These are phyloP conservation scores for Coriolopsis trogii DNA, from an alignment of 1,284 basidiomycete species.

Conservation along the genomic window DNA sequence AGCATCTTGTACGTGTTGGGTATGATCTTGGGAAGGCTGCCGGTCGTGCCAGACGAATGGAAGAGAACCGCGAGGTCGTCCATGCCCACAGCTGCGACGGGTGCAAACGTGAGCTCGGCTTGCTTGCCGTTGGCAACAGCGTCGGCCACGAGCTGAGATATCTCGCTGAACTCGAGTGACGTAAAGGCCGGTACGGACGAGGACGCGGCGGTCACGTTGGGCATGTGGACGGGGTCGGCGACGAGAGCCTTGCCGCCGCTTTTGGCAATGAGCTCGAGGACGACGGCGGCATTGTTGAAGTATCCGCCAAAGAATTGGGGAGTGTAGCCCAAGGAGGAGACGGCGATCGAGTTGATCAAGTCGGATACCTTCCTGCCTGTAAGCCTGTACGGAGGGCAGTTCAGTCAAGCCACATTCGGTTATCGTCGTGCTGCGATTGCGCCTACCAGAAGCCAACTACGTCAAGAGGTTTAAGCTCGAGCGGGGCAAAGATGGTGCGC, in stretches of 20 bases:
- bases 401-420: no score
- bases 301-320: constrained; percentile 12
- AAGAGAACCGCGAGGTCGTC: constrained; percentile 8
- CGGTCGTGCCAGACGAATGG: constrained; percentile 14
- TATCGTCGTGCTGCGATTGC: no score
- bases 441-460: constrained; percentile 13
- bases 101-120: not conserved
- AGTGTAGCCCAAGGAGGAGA: constrained; percentile 11
- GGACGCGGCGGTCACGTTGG: not conserved
- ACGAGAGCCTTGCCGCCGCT: constrained; percentile 4
- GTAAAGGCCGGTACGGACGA: not conserved
- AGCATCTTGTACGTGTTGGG: constrained; percentile 11
- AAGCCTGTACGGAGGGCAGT: constrained; percentile 14
- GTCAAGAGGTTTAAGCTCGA: constrained; percentile 3
- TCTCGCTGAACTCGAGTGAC: not conserved
- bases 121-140: not conserved
- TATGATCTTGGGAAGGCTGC: constrained; percentile 11
- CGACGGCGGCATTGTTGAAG: constrained; percentile 2
- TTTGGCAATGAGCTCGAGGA: constrained; percentile 3
- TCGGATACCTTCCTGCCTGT: constrained; percentile 12
- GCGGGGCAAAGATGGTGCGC: not conserved
- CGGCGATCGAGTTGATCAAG: constrained; percentile 9
- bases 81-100: not conserved
- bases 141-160: not conserved
- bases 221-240: not conserved